Evolutionary conservation across 805 yeast species (phyloP).

Genomic region (Metschnikowia kunwiensis): DNA sequence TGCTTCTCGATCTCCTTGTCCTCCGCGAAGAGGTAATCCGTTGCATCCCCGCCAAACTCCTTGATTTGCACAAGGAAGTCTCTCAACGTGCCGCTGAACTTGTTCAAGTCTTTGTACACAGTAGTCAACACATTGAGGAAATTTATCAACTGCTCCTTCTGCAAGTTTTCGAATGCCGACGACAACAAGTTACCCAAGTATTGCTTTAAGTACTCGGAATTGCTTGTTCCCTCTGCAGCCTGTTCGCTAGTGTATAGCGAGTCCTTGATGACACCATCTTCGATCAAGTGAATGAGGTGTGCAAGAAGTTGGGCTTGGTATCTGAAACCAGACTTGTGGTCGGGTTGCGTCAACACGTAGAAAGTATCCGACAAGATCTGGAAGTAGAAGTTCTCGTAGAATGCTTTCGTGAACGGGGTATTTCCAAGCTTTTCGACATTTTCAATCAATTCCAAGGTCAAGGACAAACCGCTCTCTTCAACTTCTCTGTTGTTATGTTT

Average conservation of each 20-base stretch:
- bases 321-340: conserved; percentile 94
- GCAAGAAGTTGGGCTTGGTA: conserved; percentile 83
- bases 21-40: conserved; percentile 91
- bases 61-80: conserved; percentile 96
- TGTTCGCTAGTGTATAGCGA: conserved; percentile 80
- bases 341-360: conserved; percentile 91
- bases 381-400: conserved; percentile 85
- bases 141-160: conserved; percentile 73
- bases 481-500: conserved; percentile 97
- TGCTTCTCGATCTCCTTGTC: conserved; percentile 76
- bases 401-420: conserved; percentile 73
- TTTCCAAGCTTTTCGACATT: conserved; percentile 79
- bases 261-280: conserved; percentile 65
- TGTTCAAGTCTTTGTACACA: conserved; percentile 67
- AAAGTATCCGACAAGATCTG: conserved; percentile 89
- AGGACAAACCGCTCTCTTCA: conserved; percentile 83
- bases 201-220: conserved; percentile 72
- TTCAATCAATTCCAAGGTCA: conserved; percentile 77
- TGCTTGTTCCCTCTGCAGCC: conserved; percentile 83
- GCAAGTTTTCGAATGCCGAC: conserved; percentile 90
- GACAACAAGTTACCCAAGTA: conserved; percentile 78
- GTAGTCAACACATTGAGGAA: conserved; percentile 75
- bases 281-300: conserved; percentile 77
- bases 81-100: conserved; percentile 81
- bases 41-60: conserved; percentile 92